These are phyloP conservation scores for Mycosphaerelloides madeirae DNA, from an alignment of 2,329 filamentous ascomycete genomes.

Conservation along the genomic window DNA sequence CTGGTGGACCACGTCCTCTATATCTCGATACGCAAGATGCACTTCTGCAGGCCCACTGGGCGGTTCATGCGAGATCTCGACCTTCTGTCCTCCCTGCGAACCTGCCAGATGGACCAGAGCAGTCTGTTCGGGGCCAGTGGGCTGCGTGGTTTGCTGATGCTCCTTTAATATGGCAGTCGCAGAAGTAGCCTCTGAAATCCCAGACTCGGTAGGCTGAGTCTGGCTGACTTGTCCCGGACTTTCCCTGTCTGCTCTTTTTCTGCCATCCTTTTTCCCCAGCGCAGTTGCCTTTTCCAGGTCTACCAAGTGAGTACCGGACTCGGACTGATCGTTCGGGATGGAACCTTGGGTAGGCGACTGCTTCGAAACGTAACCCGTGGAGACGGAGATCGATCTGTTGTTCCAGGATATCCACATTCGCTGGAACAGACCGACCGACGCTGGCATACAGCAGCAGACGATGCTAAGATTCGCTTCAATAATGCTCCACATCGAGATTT, in stretches of 20 bases:
- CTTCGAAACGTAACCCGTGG: conserved; percentile 1
- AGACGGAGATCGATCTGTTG: neutral
- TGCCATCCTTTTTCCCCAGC: conserved; percentile 4
- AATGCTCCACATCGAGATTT: conserved; percentile 15
- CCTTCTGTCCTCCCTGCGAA: too few relatives aligned
- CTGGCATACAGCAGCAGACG: conserved; percentile 18
- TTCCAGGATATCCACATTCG: conserved; percentile 1
- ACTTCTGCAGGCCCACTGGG: conserved; percentile 16
- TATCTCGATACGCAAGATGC: conserved; percentile 15
- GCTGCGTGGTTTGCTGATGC: neutral
- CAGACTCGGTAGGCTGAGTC: neutral
- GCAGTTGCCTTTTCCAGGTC: neutral
- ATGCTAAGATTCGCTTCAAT: conserved; percentile 15
- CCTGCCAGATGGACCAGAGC: neutral
- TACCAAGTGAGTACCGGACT: neutral
- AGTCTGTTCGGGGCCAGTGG: neutral
- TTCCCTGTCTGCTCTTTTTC: neutral
- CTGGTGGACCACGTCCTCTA: conserved; percentile 17
- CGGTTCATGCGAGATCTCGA: conserved; percentile 19
- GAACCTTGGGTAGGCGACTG: neutral
- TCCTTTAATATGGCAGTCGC: neutral
- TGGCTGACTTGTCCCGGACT: neutral
- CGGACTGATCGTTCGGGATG: neutral
- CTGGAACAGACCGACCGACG: conserved; percentile 9
- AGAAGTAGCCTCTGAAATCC: too few relatives aligned